Evolutionary conservation across 192 early-diverging fungal genomes (phyloP).

Genomic region (Neocallimastix lanati): DNA sequence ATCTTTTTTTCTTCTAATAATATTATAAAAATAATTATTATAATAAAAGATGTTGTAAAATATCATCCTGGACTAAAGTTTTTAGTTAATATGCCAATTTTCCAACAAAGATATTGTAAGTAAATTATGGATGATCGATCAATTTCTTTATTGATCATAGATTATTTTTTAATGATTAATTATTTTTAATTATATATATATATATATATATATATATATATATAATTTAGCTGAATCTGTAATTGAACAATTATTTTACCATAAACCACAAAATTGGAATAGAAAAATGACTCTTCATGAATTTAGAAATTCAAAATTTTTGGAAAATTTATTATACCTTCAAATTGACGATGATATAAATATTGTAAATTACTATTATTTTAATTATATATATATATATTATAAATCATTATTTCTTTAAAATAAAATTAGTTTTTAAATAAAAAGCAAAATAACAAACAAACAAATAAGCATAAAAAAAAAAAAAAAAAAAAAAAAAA

Average conservation of each 20-base stretch:
- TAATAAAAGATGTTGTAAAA: constrained; percentile 64
- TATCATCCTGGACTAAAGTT: constrained; percentile 80
- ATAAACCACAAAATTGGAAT: constrained; percentile 36
- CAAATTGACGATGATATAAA: constrained; percentile 58
- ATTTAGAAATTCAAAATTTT: constrained; percentile 46
- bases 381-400: too few species aligned
- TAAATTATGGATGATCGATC: not conserved
- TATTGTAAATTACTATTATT: constrained; percentile 17
- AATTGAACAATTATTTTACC: constrained; percentile 70
- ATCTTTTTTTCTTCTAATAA: too few species aligned
- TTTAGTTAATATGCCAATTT: constrained; percentile 54
- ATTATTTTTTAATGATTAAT: not conserved
- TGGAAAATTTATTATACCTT: constrained; percentile 38
- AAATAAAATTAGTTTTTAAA: too few species aligned
- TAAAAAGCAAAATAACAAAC: too few species aligned
- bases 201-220: too few species aligned
- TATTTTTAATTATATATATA: too few species aligned
- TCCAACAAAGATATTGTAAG: constrained; percentile 68
- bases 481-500: too few species aligned
- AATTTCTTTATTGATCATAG: not conserved
- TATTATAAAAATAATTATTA: too few species aligned
- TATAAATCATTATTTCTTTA: too few species aligned
- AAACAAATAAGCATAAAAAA: too few species aligned
- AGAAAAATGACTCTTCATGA: constrained; percentile 60
- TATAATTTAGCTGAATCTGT: constrained; percentile 83